phyloP scores from a whole-genome alignment of 345 rosid species.

The Carallia brachiata region DNA sequence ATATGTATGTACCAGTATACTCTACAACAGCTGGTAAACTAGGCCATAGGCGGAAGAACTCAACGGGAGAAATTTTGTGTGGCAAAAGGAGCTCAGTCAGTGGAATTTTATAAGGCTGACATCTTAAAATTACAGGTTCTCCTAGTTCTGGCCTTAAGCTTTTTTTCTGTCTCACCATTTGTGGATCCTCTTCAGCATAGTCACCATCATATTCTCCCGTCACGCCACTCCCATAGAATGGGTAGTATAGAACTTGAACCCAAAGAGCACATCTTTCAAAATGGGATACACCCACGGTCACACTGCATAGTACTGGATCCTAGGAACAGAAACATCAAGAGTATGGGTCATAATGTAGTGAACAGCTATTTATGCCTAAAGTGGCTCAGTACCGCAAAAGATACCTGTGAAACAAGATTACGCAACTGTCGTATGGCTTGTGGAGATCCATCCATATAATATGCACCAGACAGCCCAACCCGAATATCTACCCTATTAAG shows the following conservation, averaged over 20 bases:
- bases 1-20: conserved; percentile 76
- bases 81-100: conserved; percentile 95
- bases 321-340: conserved; percentile 21
- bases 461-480: conserved; percentile 93
- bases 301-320: conserved; percentile 95
- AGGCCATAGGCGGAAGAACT: conserved; percentile 98
- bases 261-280: conserved; percentile 93
- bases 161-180: conserved; percentile 74
- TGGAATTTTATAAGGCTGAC: conserved; percentile 96
- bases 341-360: not conserved
- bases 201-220: conserved; percentile 80
- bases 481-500: conserved; percentile 86
- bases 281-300: conserved; percentile 93
- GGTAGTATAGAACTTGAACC: conserved; percentile 96
- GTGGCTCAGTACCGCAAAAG: conserved; percentile 11
- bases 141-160: conserved; percentile 84
- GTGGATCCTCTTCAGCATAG: conserved; percentile 87
- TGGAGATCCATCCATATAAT: conserved; percentile 96
- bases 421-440: conserved; percentile 94
- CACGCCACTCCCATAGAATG: conserved; percentile 86
- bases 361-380: not conserved
- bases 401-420: conserved; percentile 92
- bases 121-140: conserved; percentile 93
- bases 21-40: conserved; percentile 92
- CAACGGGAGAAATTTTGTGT: conserved; percentile 89